Percentiles rank a stretch among this genome's conserved stretches.
Evolutionary conservation across 106 monocot genomes (phyloP).

Genomic region (Dactylorhiza incarnata): DNA sequence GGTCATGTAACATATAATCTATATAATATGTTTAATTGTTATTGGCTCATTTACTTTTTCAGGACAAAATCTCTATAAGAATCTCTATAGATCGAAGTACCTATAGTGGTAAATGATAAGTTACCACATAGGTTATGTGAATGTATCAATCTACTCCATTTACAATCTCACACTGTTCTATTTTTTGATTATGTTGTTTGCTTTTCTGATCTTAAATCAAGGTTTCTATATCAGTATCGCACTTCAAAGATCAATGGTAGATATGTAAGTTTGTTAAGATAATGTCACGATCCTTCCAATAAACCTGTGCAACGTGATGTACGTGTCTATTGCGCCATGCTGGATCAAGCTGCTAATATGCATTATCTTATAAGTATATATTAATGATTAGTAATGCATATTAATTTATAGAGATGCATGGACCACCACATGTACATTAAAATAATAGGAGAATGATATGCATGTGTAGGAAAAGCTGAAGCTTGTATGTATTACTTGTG

Average conservation of each 20-base stretch:
- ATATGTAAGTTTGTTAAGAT: neutral
- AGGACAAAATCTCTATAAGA: neutral
- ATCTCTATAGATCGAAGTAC: neutral
- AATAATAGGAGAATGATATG: no score
- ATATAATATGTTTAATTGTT: neutral
- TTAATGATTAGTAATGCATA: no score
- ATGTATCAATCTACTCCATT: neutral
- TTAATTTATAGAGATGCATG: no score
- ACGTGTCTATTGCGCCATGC: no score
- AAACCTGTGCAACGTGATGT: no score
- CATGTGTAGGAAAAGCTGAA: no score
- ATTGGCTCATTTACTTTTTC: neutral
- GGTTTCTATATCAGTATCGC: neutral
- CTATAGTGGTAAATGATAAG: neutral
- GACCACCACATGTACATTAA: no score
- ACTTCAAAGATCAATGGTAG: neutral
- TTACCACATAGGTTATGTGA: neutral
- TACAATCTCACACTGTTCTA: neutral
- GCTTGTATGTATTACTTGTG: no score
- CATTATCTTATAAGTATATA: no score
- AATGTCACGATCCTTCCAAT: no score
- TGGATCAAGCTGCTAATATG: no score
- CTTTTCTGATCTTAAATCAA: neutral
- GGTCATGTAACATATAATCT: neutral
- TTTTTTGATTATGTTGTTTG: neutral